Base-by-base conservation (phyloP, 257 asterid genomes). In the Capsicum baccatum region DNA sequence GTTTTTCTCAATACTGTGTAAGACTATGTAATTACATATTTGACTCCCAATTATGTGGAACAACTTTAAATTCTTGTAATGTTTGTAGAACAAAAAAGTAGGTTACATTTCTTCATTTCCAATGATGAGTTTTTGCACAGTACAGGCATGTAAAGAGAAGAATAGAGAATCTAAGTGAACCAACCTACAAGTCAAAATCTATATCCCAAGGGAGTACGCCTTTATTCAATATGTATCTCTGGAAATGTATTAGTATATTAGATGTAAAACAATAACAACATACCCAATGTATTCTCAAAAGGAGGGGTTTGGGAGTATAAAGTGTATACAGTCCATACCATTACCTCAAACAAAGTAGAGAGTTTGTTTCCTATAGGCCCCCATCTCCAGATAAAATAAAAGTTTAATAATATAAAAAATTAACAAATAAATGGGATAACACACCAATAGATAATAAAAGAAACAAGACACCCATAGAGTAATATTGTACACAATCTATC, bases 121-220 rank as follows among this genome's bases (percentile, higher is more conserved):
- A 37, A 79, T 16, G 62, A 62, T 66, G 50, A 84, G 55, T 50
- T 80, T 84, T 78, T 58, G 63, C 78, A 68, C 4, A 68, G 78
- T 63, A 35, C 71, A 52, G 84, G 79, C 84, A 74, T 74, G 21
- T 19, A 13, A 12, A 82, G 52, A 58, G 68, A 58, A 54, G 44
- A 81, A 79, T 62, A 21, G 19, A 33, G 35, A 50, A 50, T 78
- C 14, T 8, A 26, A 26, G 26, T 26, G 74, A 35, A 84, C 95
- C 70, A 85, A 97, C 99, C 99, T 95, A 98, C 93, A 97, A 90
- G 92, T 94, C 98, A 91, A 97, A 97, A 87, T 97, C 99, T 83
- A 97, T 84, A 88, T 97, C 99, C 90, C 95, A 91, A 86, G 98
- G 99, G 66, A 97, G 88, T 86, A 90, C 89, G 68, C 93, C 96